Evolutionary conservation across 2,329 filamentous ascomycete genomes (phyloP).

Genomic region (Colletotrichum sp.): DNA sequence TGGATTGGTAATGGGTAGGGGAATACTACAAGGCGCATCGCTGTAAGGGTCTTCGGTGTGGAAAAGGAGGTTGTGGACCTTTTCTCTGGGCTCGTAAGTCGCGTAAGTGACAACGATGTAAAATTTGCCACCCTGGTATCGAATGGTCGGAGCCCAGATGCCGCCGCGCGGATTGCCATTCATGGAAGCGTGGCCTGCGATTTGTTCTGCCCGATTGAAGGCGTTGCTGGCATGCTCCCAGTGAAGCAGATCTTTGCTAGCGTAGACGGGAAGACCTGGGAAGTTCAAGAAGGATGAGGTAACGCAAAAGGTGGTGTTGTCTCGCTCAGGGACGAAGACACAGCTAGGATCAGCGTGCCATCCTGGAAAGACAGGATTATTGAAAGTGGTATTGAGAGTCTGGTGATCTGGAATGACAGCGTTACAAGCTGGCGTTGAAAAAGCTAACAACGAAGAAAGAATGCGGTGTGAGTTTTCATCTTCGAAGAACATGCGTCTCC

Average conservation of each 20-base stretch:
- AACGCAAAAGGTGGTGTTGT: conserved; percentile 53
- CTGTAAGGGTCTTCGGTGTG: neutral
- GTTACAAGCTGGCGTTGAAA: accelerated
- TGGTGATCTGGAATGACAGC: neutral
- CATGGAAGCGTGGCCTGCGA: conserved; percentile 36
- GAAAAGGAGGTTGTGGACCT: neutral
- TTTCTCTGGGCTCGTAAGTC: neutral
- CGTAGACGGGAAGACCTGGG: conserved; percentile 57
- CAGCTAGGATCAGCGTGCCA: conserved; percentile 54
- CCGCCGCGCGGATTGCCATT: conserved; percentile 36
- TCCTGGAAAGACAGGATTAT: conserved; percentile 53
- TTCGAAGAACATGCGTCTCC: neutral
- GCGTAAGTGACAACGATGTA: neutral
- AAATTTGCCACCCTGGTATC: neutral
- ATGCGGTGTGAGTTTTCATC: neutral
- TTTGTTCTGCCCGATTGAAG: conserved; percentile 43
- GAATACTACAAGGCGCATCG: neutral
- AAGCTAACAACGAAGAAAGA: neutral
- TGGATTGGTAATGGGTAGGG: neutral
- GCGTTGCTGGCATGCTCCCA: conserved; percentile 28
- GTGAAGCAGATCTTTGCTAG: conserved; percentile 17
- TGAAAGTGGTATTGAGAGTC: conserved; percentile 25
- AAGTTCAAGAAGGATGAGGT: conserved; percentile 57
- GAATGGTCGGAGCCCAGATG: conserved; percentile 49
- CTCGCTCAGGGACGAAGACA: conserved; percentile 38